Evolutionary conservation across 345 rosid genomes (phyloP).

Genomic region (Carallia brachiata): DNA sequence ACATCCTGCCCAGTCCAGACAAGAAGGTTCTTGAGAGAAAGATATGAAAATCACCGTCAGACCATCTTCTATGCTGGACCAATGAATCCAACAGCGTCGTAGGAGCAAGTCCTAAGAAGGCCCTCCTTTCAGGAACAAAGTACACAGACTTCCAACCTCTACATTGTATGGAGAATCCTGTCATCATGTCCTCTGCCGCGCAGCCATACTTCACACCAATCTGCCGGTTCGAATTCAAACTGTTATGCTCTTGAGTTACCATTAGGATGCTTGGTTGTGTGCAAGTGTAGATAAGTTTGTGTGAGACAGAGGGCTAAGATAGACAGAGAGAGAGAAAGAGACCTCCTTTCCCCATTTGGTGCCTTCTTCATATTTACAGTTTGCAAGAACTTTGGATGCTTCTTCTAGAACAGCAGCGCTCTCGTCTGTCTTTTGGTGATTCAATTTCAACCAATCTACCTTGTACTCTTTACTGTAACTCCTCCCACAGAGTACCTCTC

Average conservation of each 20-base stretch:
- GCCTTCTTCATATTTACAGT: conserved; percentile 28
- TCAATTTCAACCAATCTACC: conserved; percentile 1
- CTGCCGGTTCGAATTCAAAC: not conserved
- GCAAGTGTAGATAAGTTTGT: too few species aligned
- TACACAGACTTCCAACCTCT: not conserved
- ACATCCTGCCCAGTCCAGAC: not conserved
- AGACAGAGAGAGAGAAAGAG: not conserved
- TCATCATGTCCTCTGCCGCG: not conserved
- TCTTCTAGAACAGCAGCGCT: conserved; percentile 18
- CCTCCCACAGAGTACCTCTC: conserved; percentile 29
- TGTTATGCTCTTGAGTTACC: too few species aligned
- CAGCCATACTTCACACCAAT: not conserved
- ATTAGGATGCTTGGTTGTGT: too few species aligned
- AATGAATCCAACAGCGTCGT: not conserved
- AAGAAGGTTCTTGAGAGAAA: not conserved
- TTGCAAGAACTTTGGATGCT: conserved; percentile 24
- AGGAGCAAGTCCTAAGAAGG: conserved; percentile 1
- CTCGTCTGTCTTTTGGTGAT: not conserved
- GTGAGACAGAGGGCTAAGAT: too few species aligned
- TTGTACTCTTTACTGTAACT: conserved; percentile 6
- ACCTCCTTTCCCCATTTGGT: conserved; percentile 37
- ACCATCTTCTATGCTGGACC: not conserved
- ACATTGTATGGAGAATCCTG: not conserved
- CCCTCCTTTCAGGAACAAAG: not conserved
- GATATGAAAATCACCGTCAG: not conserved